Base-by-base conservation (phyloP, 305 asterid genomes). In the Fraxinus xanthoxyloides region DNA sequence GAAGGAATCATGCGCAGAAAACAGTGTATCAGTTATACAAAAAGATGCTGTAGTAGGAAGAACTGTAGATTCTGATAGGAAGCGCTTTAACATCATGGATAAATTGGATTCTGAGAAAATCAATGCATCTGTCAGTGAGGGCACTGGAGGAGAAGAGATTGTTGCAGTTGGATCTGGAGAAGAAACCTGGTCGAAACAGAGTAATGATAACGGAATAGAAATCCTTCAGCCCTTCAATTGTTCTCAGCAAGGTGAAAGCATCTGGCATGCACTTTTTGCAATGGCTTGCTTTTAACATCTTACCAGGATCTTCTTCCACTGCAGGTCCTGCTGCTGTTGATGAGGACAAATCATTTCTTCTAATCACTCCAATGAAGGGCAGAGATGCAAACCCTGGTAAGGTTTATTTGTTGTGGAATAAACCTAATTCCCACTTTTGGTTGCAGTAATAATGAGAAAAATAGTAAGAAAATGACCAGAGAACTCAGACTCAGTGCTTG, bases 281-380 rank as follows among this genome's bases (percentile, higher is more conserved):
- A 4, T 67, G 35, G 34, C 28, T 67, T 67, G n/a, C 19, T 67
- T 24, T 28, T 67, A 24, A 10, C 28, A 28, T 67, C 35, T 67
- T 67, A 67, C 28, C n/a, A 67, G 74, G 36, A 3, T 77, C 77
- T 76, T 34, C 61, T 82, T 82, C 69, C 8, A 77, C 26, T 72
- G 82, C 82, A 77, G 82, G 54, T 77, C 36, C 56, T 78, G 76
- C 54, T 35, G 32, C 63, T 72, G 19, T 78, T 72, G 75, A 80
- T 72, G 76, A 35, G 40, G 79, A 19, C 28, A 54, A 46, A 65
- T 4, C 76, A 82, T 72, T 43, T 40, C 40, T 19, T 82, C 32
- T 32, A 21, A 46, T 69, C 40, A 28, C 38, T 82, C 32, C 74
- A 19, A 69, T 3, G 28, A 40, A 72, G 76, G 75, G 69, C 31